These are phyloP conservation scores for Talaromyces sp. DNA, from an alignment of 2,329 filamentous ascomycete genomes.

Conservation along the genomic window DNA sequence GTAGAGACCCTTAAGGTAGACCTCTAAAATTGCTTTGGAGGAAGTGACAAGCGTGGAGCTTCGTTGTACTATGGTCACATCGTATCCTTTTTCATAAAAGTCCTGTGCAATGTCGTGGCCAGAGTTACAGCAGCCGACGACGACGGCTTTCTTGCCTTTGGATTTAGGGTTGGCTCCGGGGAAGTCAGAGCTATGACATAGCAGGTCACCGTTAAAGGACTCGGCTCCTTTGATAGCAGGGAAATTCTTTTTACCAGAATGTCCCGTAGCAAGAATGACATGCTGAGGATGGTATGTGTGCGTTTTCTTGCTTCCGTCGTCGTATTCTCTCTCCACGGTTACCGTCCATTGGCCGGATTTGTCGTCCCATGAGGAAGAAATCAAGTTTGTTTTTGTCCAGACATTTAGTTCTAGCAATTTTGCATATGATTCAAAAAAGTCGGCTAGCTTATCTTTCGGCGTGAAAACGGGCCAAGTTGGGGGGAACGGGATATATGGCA, in stretches of 20 bases:
- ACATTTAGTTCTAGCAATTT: conserved; percentile 62
- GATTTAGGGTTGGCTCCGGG: conserved; percentile 44
- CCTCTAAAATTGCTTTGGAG: conserved; percentile 47
- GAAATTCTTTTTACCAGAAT: conserved; percentile 59
- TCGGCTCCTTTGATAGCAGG: conserved; percentile 44
- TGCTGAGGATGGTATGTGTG: conserved; percentile 57
- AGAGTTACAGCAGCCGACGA: conserved; percentile 64
- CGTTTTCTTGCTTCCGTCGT: conserved; percentile 36
- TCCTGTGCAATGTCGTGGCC: conserved; percentile 65
- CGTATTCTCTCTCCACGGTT: conserved; percentile 39
- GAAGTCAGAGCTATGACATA: conserved; percentile 60
- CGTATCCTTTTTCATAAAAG: conserved; percentile 59
- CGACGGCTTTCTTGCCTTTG: conserved; percentile 54
- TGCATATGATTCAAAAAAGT: conserved; percentile 63
- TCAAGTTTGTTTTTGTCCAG: conserved; percentile 53
- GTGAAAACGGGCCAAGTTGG: conserved; percentile 63
- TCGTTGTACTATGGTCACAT: conserved; percentile 65
- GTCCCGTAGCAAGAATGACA: conserved; percentile 62
- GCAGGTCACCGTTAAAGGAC: conserved; percentile 51
- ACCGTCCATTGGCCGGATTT: conserved; percentile 50
- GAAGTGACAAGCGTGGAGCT: conserved; percentile 60
- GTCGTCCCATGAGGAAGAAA: conserved; percentile 47
- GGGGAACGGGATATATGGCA: conserved; percentile 62
- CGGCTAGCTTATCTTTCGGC: conserved; percentile 64
- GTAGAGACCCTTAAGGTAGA: conserved; percentile 48